phyloP scores from a whole-genome alignment of 805 yeast species.

The Myxozyma neotropica region DNA sequence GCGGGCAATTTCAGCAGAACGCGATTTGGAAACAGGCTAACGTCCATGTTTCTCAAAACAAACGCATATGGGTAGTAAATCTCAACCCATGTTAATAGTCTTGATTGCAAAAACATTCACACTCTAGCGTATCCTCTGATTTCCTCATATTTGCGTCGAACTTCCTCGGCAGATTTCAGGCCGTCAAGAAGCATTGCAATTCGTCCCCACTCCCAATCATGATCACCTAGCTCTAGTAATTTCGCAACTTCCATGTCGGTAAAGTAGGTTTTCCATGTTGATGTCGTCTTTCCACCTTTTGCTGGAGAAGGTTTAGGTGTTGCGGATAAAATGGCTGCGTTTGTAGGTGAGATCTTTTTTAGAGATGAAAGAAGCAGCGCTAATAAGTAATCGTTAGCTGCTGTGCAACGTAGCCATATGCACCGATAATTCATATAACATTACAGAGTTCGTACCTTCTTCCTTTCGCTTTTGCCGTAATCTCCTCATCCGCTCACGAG shows the following conservation, averaged over 20 bases:
- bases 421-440: too few species aligned
- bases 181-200: conserved; percentile 29
- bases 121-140: conserved; percentile 18
- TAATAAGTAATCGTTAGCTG: too few species aligned
- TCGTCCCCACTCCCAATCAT: conserved; percentile 29
- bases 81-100: neutral
- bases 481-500: conserved; percentile 32
- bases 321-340: conserved; percentile 8
- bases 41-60: neutral
- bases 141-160: conserved; percentile 26
- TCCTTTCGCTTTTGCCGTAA: conserved; percentile 28
- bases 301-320: neutral
- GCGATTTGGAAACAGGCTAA: too few species aligned
- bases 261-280: conserved; percentile 28
- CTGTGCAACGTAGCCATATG: neutral
- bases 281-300: conserved; percentile 11
- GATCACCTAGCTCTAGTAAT: conserved; percentile 21
- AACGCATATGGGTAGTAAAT: too few species aligned
- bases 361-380: conserved; percentile 14
- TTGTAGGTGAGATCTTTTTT: conserved; percentile 17
- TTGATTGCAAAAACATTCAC: neutral
- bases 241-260: conserved; percentile 17
- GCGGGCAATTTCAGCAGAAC: too few species aligned
- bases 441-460: too few species aligned
- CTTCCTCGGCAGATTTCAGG: conserved; percentile 27